These are phyloP conservation scores for Pistacia atlantica DNA, from an alignment of 345 rosid species.

Conservation along the genomic window DNA sequence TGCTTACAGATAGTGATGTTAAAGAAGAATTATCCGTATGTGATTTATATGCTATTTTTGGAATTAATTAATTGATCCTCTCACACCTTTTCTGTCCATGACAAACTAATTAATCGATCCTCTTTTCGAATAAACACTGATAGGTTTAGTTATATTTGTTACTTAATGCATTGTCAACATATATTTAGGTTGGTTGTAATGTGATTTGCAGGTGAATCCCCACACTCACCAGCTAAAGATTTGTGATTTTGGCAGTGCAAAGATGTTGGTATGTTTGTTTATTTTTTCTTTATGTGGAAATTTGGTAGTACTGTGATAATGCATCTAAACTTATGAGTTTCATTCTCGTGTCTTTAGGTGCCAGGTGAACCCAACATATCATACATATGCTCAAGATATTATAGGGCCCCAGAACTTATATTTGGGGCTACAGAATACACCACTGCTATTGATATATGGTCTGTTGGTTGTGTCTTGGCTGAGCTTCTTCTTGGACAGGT, in stretches of 20 bases:
- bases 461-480: conserved; percentile 93
- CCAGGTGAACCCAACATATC: conserved; percentile 99
- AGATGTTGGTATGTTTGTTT: conserved; percentile 79
- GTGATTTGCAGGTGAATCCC: conserved; percentile 76
- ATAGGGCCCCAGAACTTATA: conserved; percentile 99
- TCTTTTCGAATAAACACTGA: not conserved
- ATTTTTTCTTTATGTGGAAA: not conserved
- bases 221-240: conserved; percentile 86
- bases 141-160: not conserved
- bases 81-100: no score
- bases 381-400: conserved; percentile 95
- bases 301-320: conserved; percentile 11
- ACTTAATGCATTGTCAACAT: not conserved
- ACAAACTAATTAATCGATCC: no score
- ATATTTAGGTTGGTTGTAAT: conserved; percentile 19
- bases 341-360: conserved; percentile 49
- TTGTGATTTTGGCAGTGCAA: conserved; percentile 98
- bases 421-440: conserved; percentile 97
- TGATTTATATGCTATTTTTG: not conserved
- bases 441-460: conserved; percentile 97
- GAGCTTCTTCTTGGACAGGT: conserved; percentile 96
- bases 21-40: not conserved
- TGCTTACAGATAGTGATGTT: not conserved
- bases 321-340: conserved; percentile 7
- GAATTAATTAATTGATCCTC: not conserved